Evolutionary conservation across 2,329 filamentous ascomycete species (phyloP).

Genomic region (Sclerotiophoma versabilis): DNA sequence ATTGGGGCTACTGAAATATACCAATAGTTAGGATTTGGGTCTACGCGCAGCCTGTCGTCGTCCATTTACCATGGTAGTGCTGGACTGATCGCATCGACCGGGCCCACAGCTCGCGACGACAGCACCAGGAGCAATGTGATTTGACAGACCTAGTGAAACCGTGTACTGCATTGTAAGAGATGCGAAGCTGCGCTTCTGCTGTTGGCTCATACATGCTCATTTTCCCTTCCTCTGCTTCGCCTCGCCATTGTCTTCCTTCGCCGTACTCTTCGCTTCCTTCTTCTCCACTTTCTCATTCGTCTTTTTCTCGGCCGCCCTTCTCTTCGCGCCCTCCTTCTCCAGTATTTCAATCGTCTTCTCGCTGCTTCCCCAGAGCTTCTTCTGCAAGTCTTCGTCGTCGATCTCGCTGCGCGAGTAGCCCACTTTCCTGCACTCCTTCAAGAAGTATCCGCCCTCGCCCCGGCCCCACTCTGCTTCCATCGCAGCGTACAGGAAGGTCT

Average conservation of each 20-base stretch:
- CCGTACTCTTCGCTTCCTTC: slow-evolving; percentile 32
- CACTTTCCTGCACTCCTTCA: slow-evolving; percentile 89
- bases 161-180: background rate
- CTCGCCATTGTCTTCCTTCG: slow-evolving; percentile 25
- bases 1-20: no score
- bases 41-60: no score
- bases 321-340: slow-evolving; percentile 79
- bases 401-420: slow-evolving; percentile 76
- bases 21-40: no score
- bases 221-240: slow-evolving; percentile 36
- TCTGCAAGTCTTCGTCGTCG: slow-evolving; percentile 77
- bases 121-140: background rate
- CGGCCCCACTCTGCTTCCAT: slow-evolving; percentile 79
- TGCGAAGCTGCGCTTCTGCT: background rate
- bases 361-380: slow-evolving; percentile 88
- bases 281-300: slow-evolving; percentile 48
- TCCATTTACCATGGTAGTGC: background rate
- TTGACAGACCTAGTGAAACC: background rate
- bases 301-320: slow-evolving; percentile 66
- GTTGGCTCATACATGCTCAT: background rate
- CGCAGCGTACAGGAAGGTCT: slow-evolving; percentile 82
- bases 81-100: background rate
- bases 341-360: slow-evolving; percentile 78
- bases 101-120: background rate
- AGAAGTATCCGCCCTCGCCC: slow-evolving; percentile 71